Evolutionary conservation across 257 asterid genomes (phyloP), one percentile per base, ranked within the genome.

Genomic region (Nicotiana otophora): DNA sequence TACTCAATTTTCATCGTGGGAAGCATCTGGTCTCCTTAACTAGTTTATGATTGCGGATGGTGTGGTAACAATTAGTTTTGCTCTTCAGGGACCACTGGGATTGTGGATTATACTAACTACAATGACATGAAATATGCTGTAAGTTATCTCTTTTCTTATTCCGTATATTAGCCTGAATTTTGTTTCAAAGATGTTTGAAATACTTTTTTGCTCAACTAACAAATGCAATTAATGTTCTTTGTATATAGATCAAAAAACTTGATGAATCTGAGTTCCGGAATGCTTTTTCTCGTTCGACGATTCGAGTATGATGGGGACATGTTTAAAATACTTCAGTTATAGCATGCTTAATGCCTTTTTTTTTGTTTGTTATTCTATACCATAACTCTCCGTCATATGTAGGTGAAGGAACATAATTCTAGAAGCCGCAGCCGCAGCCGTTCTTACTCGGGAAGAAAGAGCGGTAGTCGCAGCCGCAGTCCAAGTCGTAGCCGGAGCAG

Each of bases 41-140:
- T 48, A 15, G 28, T 46, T 74, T n/a, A 11, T 48, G 26, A 5
- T 26, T 60, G 63, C 20, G 62, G 10, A 48, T 48, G 42, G 78
- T 26, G 78, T 15, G 34, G 58, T 70, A 51, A 74, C 62, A 23
- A 26, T 7, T 17, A 26, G 15, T 74, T 74, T 74, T 74, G 16
- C 80, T 74, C 78, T 87, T 78, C 88, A 96, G 99, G 99, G 28
- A 92, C 93, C 85, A 90, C 97, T 1, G 99, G 99, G 85, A 92
- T 91, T 51, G 98, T 93, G 84, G 99, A 96, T 89, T 96, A 96
- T 82, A 91, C 98, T 17, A 92, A 89, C 83, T 84, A 84, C 17
- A 98, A 96, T 42, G 98, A 96, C 89, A 93, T 94, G 98, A 96
- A 87, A 89, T 93, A 92, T 89, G 96, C 99, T 84, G 98, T 96